Conservation (phyloP, 306 rosid species). For the Astragalus membranaceus region DNA sequence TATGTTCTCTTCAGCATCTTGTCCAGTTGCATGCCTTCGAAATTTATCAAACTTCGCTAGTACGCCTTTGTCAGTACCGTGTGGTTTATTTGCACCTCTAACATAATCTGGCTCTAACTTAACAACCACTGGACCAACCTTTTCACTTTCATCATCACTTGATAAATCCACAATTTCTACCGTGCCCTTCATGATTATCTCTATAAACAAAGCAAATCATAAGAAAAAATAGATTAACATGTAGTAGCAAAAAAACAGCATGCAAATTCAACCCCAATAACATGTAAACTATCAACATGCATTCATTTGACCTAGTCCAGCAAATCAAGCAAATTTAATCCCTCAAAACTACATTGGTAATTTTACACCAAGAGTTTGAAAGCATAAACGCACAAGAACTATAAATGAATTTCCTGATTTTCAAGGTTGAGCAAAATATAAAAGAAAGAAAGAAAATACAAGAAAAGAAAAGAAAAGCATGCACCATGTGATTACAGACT, state of each 20-base stretch:
- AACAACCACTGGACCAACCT: slow-evolving; percentile 31
- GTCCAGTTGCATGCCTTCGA: slow-evolving; percentile 13
- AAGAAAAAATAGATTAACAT: neutral
- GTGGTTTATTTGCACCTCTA: slow-evolving; percentile 12
- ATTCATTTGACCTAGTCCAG: neutral
- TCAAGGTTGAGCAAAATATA: neutral
- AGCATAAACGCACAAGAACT: neutral
- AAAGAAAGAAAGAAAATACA: neutral
- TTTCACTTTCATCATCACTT: slow-evolving; percentile 59
- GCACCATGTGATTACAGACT: neutral
- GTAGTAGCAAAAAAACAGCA: neutral
- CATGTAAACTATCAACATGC: neutral
- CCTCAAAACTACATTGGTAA: neutral
- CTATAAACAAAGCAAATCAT: slow-evolving; percentile 27
- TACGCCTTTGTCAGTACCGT: slow-evolving; percentile 10
- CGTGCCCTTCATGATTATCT: slow-evolving; percentile 36
- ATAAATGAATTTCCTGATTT: neutral
- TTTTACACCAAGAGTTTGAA: neutral
- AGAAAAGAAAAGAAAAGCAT: neutral
- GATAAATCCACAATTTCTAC: slow-evolving; percentile 64
- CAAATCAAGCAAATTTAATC: neutral
- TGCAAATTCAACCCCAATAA: neutral
- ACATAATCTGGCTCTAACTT: slow-evolving; percentile 43
- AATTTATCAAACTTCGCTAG: slow-evolving; percentile 16
- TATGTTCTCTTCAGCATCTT: slow-evolving; percentile 45